Evolutionary conservation across 1,139 yeast species (phyloP).

Genomic region (Candida buenavistaensis): DNA sequence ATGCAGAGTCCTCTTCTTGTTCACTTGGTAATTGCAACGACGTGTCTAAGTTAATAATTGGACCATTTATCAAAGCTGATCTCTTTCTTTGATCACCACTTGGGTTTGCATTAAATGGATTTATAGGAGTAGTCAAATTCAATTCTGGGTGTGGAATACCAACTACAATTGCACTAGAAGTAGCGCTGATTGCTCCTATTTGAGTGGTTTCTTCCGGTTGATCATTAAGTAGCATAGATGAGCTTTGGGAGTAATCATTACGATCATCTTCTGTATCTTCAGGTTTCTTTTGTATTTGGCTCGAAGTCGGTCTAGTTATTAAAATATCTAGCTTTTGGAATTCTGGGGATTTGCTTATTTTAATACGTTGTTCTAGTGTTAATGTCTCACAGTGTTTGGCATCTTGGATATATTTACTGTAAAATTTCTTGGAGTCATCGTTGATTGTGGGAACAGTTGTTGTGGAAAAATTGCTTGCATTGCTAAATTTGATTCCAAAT

Average conservation of each 20-base stretch:
- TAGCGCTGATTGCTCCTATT: slow-evolving; percentile 27
- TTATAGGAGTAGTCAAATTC: slow-evolving; percentile 33
- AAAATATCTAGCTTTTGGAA: slow-evolving; percentile 36
- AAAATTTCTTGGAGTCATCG: slow-evolving; percentile 19
- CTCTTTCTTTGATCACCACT: slow-evolving; percentile 77
- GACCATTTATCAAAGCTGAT: slow-evolving; percentile 79
- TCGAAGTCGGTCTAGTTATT: slow-evolving; percentile 35
- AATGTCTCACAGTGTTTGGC: slow-evolving; percentile 37
- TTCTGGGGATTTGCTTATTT: slow-evolving; percentile 30
- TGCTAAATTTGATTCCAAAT: slow-evolving; percentile 42
- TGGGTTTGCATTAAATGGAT: slow-evolving; percentile 50
- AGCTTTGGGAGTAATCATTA: slow-evolving; percentile 37
- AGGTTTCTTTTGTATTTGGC: slow-evolving; percentile 6
- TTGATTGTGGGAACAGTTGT: slow-evolving; percentile 13
- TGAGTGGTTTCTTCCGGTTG: slow-evolving; percentile 15
- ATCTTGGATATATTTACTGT: slow-evolving; percentile 25
- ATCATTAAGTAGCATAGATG: slow-evolving; percentile 36
- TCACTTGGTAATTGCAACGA: slow-evolving; percentile 45
- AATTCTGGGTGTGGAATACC: slow-evolving; percentile 49
- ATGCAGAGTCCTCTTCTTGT: slow-evolving; percentile 51
- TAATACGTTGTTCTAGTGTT: slow-evolving; percentile 35
- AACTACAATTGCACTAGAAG: slow-evolving; percentile 38
- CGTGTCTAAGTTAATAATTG: slow-evolving; percentile 77
- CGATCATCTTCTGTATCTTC: slow-evolving; percentile 14
- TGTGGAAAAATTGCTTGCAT: slow-evolving; percentile 14